Evolutionary conservation across 1,284 basidiomycete genomes (phyloP).

Genomic region (Stygiomarasmius scandens): DNA sequence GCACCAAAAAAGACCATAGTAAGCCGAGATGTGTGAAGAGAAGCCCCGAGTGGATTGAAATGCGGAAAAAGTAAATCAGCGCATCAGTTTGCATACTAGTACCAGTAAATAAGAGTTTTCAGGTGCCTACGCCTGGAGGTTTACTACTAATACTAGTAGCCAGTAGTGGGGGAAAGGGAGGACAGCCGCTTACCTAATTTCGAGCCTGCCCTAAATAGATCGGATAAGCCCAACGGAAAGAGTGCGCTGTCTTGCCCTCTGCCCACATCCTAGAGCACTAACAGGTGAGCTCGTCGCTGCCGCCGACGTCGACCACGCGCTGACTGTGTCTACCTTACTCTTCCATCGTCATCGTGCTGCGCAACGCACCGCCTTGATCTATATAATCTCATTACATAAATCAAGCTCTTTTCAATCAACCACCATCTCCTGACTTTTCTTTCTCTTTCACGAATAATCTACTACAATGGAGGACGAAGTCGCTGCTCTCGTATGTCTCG

Average conservation of each 20-base stretch:
- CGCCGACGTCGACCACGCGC: not conserved
- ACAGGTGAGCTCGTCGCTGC: conserved; percentile 9
- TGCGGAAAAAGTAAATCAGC: too few relatives aligned
- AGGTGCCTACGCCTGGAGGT: too few relatives aligned
- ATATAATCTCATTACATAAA: conserved; percentile 7
- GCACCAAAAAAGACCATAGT: too few relatives aligned
- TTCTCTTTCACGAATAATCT: conserved; percentile 12
- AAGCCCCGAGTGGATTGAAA: too few relatives aligned
- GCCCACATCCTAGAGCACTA: conserved; percentile 4
- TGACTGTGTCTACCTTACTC: not conserved
- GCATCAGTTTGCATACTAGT: too few relatives aligned
- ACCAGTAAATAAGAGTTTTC: too few relatives aligned
- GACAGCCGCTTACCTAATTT: not conserved
- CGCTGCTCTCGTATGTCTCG: conserved; percentile 41
- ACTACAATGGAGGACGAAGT: conserved; percentile 46
- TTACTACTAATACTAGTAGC: too few relatives aligned
- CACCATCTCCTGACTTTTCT: conserved; percentile 6
- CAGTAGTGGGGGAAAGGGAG: too few relatives aligned
- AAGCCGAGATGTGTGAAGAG: too few relatives aligned
- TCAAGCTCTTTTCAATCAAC: conserved; percentile 8
- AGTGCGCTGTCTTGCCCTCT: conserved; percentile 6
- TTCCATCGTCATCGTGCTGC: conserved; percentile 6
- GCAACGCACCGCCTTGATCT: conserved; percentile 8
- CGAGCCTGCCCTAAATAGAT: conserved; percentile 12
- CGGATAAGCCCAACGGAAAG: not conserved